Base-by-base conservation (phyloP, 805 yeast species). In the Ogataea glucozyma region DNA sequence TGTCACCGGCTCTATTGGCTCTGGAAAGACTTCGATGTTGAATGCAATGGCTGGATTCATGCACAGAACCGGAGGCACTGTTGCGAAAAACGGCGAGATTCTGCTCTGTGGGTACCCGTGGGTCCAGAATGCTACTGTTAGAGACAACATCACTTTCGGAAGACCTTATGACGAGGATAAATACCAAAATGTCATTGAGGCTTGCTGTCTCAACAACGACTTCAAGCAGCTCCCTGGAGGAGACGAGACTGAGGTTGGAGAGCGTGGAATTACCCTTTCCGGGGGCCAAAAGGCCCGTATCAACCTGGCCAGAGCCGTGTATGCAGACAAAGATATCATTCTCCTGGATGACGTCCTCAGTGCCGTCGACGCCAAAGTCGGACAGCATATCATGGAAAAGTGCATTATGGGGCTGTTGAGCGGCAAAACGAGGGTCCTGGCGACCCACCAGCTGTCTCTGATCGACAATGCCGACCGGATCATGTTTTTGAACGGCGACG, bases 241-340 rank as follows among this genome's bases (percentile, higher is more conserved):
- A 22, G 95, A 88, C 54, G 55, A 63, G 41, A 85, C 95, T 0
- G 86, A 85, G 60, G 85, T 87, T 53, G 95, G 95, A 48, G 95
- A 87, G 60, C 74, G 87, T 60, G 95, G 95, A 55, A 81, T 87
- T 36, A 85, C 93, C 0, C 65, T 87, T 31, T 83, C 91, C n/a
- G 95, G 95, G 43, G 95, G 95, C 39, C 95, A 87, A 61, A 87
- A 87, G 67, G 91, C 95, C 0, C 75, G 95, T 61, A 75, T 85
- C 39, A 78, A 79, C 53, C 65, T 85, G 47, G 95, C 95, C 4
- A 72, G 95, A 57, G 85, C 90, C 3, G 87, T 84, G 1, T 85
- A 85, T 56, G 79, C 85, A 21, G 72, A 78, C 27, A 75, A 75
- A 27, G 88, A 83, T 53, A 80, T 85, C 18, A 75, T 82, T 30